Conservation (phyloP, 2,329 filamentous ascomycete species). For the Pseudophaeomoniella oleicola region DNA sequence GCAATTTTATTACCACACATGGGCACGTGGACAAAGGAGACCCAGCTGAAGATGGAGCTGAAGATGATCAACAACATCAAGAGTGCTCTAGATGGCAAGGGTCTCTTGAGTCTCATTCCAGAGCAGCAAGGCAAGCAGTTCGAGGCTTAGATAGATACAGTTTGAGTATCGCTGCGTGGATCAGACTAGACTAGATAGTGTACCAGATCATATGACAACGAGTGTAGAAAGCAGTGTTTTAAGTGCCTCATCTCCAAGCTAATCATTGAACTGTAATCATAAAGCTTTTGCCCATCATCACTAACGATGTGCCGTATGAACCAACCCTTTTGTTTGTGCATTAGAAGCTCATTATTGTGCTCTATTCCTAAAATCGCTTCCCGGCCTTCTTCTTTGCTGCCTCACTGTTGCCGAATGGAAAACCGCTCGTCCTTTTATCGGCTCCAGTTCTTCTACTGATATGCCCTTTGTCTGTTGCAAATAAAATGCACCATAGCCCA, state of each 20-base stretch:
- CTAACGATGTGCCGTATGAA: too few species aligned
- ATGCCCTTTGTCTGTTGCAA: constrained; percentile 39
- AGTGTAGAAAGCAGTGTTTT: too few species aligned
- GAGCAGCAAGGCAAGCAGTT: not conserved
- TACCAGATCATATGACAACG: too few species aligned
- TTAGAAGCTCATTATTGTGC: too few species aligned
- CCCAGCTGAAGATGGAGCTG: constrained; percentile 32
- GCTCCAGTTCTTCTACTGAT: constrained; percentile 50
- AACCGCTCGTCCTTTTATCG: constrained; percentile 52
- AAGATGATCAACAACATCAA: constrained; percentile 9
- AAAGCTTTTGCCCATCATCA: too few species aligned
- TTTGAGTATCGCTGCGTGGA: not conserved
- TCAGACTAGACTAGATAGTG: too few species aligned
- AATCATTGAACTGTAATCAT: too few species aligned
- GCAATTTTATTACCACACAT: constrained; percentile 72
- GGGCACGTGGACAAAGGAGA: constrained; percentile 67
- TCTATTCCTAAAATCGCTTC: too few species aligned
- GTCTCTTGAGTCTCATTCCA: not conserved
- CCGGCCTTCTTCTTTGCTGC: constrained; percentile 35
- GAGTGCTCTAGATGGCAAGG: constrained; percentile 2
- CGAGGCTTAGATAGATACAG: not conserved
- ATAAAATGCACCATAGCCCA: constrained; percentile 51
- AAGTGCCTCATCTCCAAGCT: too few species aligned
- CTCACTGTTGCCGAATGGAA: constrained; percentile 48
- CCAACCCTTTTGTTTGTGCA: too few species aligned